phyloP scores from a whole-genome alignment of 192 early-diverging fungal species.

The Backusella sp. region DNA sequence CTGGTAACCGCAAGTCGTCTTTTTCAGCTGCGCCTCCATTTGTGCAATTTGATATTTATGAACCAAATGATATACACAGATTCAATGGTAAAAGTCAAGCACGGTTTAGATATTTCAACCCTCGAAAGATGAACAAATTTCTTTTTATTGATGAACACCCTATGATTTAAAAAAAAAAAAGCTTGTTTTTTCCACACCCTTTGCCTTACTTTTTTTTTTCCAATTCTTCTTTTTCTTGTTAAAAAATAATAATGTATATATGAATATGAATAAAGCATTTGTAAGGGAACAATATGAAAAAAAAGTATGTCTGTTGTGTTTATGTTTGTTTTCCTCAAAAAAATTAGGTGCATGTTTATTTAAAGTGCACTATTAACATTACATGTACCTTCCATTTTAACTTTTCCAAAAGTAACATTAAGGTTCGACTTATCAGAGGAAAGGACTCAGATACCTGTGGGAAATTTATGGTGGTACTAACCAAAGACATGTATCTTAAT shows the following conservation, averaged over 20 bases:
- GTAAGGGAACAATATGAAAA: not conserved
- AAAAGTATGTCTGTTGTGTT: not conserved
- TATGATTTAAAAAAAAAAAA: slow-evolving; percentile 17
- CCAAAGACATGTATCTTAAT: not conserved
- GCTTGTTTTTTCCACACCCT: not conserved
- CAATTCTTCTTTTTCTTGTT: not conserved
- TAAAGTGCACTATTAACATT: not conserved
- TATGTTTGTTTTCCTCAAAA: not conserved
- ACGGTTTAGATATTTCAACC: slow-evolving; percentile 40
- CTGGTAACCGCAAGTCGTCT: slow-evolving; percentile 13
- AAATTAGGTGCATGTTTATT: not conserved
- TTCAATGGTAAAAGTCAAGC: slow-evolving; percentile 20
- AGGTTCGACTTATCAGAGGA: not conserved
- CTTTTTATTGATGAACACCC: slow-evolving; percentile 44
- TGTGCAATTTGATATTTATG: slow-evolving; percentile 16
- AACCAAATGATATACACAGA: slow-evolving; percentile 11
- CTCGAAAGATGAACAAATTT: slow-evolving; percentile 38
- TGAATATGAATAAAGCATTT: slow-evolving; percentile 2
- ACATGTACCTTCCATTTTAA: not conserved
- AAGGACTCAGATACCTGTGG: not conserved
- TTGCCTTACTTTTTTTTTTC: not conserved
- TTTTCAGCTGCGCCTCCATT: slow-evolving; percentile 20
- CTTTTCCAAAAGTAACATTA: not conserved
- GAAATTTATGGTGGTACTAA: not conserved
- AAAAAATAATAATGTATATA: slow-evolving; percentile 1